Percentiles rank a stretch among this genome's conserved stretches.
Conservation (phyloP, 2,329 filamentous ascomycete species). For the Fusarium globosum region DNA sequence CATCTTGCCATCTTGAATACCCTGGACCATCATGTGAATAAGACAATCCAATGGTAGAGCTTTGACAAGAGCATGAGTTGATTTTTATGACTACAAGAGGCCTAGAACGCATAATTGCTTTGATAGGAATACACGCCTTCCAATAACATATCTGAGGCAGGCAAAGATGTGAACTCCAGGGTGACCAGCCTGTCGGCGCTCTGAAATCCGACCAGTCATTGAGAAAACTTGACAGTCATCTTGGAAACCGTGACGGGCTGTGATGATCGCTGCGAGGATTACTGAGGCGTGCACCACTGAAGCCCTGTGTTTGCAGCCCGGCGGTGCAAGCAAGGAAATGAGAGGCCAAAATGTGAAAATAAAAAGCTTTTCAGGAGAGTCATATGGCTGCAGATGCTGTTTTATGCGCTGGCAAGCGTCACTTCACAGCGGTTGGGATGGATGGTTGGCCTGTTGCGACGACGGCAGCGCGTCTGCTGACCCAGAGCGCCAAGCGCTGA, state of each 20-base stretch:
- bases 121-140: neutral
- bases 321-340: conserved; percentile 27
- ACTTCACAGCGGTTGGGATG: conserved; percentile 21
- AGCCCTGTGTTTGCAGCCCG: conserved; percentile 6
- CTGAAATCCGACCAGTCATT: conserved; percentile 39
- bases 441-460: conserved; percentile 29
- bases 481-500: conserved; percentile 37
- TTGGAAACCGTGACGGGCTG: conserved; percentile 28
- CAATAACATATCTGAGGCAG: conserved; percentile 7
- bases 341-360: conserved; percentile 33
- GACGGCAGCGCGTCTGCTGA: conserved; percentile 39
- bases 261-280: conserved; percentile 25
- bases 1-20: neutral
- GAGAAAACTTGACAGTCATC: conserved; percentile 28
- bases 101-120: neutral
- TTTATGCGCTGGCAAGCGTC: conserved; percentile 45
- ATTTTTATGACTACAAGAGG: neutral
- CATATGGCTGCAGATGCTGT: conserved; percentile 41
- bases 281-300: conserved; percentile 3
- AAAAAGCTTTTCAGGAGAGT: conserved; percentile 23
- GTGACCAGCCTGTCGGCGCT: conserved; percentile 7
- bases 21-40: neutral
- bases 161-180: conserved; percentile 22
- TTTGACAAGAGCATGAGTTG: neutral
- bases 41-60: neutral